These are phyloP conservation scores for Aristolochia contorta DNA, from an alignment of 164 flowering plant genomes.

Conservation along the genomic window DNA sequence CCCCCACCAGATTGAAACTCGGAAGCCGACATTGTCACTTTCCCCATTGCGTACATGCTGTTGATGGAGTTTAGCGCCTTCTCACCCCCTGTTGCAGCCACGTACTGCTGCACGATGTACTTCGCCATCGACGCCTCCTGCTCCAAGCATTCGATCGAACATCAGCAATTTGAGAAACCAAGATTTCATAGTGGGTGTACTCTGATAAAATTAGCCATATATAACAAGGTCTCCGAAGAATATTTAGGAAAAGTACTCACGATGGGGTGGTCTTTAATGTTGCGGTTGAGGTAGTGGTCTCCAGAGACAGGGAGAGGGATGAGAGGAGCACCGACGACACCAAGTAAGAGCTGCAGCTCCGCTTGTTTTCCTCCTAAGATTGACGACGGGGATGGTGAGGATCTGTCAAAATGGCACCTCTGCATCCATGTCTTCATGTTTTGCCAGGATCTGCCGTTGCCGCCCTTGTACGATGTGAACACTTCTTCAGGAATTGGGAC, in stretches of 20 bases:
- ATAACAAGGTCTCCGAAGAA: too few species aligned
- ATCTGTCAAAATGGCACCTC: too few species aligned
- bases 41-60: conserved; percentile 11
- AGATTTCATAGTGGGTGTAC: too few species aligned
- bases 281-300: conserved; percentile 42
- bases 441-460: too few species aligned
- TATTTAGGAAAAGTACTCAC: conserved; percentile 21
- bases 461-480: conserved; percentile 18
- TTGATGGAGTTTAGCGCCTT: conserved; percentile 1
- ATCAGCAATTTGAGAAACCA: too few species aligned
- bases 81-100: conserved; percentile 10
- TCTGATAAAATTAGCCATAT: too few species aligned
- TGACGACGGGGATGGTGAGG: conserved; percentile 8
- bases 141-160: too few species aligned
- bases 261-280: conserved; percentile 63
- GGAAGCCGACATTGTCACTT: conserved; percentile 11
- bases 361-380: conserved; percentile 35
- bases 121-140: conserved; percentile 10
- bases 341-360: conserved; percentile 67
- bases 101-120: conserved; percentile 10
- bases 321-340: conserved; percentile 71
- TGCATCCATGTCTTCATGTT: too few species aligned
- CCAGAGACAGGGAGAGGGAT: conserved; percentile 61
- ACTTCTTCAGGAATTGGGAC: conserved; percentile 80
- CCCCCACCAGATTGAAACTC: conserved; percentile 1